Evolutionary conservation across 176 grass and related monocot genomes (phyloP).

Genomic region (Rhynchospora tenuis): DNA sequence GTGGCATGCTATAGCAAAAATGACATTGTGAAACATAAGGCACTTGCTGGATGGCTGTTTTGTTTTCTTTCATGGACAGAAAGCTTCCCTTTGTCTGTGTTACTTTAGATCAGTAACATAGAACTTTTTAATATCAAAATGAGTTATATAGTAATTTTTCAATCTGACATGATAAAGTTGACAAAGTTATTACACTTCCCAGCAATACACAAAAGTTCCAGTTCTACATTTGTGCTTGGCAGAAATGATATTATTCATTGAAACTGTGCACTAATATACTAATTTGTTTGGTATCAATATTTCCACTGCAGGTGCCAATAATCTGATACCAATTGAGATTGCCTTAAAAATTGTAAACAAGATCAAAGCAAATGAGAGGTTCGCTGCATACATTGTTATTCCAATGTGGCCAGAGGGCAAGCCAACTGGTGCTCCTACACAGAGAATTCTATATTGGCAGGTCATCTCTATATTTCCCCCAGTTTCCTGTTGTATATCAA

Average conservation of each 20-base stretch:
- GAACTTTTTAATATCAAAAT: background rate
- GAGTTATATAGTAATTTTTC: background rate
- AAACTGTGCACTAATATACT: background rate
- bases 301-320: conserved; percentile 44
- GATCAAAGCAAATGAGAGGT: conserved; percentile 55
- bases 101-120: background rate
- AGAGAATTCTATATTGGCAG: conserved; percentile 83
- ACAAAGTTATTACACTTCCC: background rate
- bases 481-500: background rate
- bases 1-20: background rate
- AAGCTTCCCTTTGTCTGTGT: background rate
- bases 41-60: background rate
- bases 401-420: conserved; percentile 88
- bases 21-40: background rate
- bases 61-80: background rate
- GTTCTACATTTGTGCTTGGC: background rate
- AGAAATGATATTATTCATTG: background rate
- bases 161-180: background rate
- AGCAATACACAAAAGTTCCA: background rate
- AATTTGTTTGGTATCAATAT: background rate
- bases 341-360: conserved; percentile 73
- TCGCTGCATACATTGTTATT: conserved; percentile 63
- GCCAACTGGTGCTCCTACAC: conserved; percentile 47
- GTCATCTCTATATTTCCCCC: conserved; percentile 21
- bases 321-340: conserved; percentile 79